Conservation (phyloP, 129 eudicot species). For the Flaveria brownii region DNA sequence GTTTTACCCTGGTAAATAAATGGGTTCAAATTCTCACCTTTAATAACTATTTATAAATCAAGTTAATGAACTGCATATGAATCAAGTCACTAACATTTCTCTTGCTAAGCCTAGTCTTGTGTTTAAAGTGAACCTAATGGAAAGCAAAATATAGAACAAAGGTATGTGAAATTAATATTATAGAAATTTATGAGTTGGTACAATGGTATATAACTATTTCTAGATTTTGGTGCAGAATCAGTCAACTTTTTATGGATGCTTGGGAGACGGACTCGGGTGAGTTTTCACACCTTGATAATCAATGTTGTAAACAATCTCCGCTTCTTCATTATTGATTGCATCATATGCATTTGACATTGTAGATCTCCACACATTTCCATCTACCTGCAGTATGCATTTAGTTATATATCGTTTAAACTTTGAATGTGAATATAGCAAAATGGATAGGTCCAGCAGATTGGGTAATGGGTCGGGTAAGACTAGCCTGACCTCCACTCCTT, state of each 20-base stretch:
- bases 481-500: background rate
- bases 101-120: slow-evolving; percentile 22
- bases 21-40: background rate
- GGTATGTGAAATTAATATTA: slow-evolving; percentile 1
- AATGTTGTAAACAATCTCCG: slow-evolving; percentile 43
- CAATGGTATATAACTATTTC: slow-evolving; percentile 23
- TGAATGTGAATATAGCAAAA: background rate
- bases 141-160: slow-evolving; percentile 9
- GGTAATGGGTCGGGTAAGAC: background rate
- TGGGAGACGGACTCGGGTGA: slow-evolving; percentile 61
- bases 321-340: slow-evolving; percentile 33
- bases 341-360: slow-evolving; percentile 20
- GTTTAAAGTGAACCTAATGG: slow-evolving; percentile 2
- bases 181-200: slow-evolving; percentile 17
- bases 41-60: background rate
- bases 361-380: slow-evolving; percentile 37
- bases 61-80: background rate
- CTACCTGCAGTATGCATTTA: slow-evolving; percentile 32
- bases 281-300: slow-evolving; percentile 58
- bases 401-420: slow-evolving; percentile 17
- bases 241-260: slow-evolving; percentile 47
- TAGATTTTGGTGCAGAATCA: slow-evolving; percentile 28
- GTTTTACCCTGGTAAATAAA: background rate
- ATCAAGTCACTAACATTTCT: background rate
- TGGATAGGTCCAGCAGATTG: background rate